Base-by-base conservation (phyloP, 2,329 filamentous ascomycete genomes). In the Plectosphaerella cucumerina region DNA sequence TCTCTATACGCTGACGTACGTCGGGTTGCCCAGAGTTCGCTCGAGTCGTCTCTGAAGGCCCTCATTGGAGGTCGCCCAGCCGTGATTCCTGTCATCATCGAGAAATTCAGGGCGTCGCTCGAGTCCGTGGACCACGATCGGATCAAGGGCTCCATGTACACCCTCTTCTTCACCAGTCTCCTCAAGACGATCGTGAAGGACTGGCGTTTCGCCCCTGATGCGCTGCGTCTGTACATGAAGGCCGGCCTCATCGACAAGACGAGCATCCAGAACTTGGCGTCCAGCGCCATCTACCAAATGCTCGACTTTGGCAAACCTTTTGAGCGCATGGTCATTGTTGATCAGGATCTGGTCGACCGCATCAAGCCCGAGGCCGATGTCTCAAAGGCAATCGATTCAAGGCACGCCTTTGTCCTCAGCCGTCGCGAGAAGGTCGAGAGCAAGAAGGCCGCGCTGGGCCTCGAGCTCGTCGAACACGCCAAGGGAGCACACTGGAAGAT, bases 1-100 rank as follows among this genome's bases (percentile, higher is more conserved):
- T 97, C 93, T 0, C 74, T 90, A 5, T 99, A 99, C 65, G 94
- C 94, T 0, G 94, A 99, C 64, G 94, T 97, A 48, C 87, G 95
- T n/a, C 82, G 92, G 31, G 92, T 92, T 49, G 94, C 94, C 3
- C 94, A 99, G 66, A 87, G 86, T 54, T 90, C 94, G 0, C 88
- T 90, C 51, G 95, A 99, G 67, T 95, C 94, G 0, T 94, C 94
- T 0, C 80, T 97, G 31, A 97, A 96, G 71, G 88, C 89, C 23
- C 80, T 99, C 12, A 87, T 96, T 58, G 94, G 92, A 1, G 89
- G 91, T 20, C 86, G 92, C 50, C 86, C 91, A 1, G 76, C 97
- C 5, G 89, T 99, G 41, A 95, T 99, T 15, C 91, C 93, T 0
- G 84, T 87, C n/a, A 78, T 99, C 23, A 76, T 99, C 12, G 79